phyloP scores from a whole-genome alignment of 805 yeast genomes.

The Blastobotrys peoriensis region DNA sequence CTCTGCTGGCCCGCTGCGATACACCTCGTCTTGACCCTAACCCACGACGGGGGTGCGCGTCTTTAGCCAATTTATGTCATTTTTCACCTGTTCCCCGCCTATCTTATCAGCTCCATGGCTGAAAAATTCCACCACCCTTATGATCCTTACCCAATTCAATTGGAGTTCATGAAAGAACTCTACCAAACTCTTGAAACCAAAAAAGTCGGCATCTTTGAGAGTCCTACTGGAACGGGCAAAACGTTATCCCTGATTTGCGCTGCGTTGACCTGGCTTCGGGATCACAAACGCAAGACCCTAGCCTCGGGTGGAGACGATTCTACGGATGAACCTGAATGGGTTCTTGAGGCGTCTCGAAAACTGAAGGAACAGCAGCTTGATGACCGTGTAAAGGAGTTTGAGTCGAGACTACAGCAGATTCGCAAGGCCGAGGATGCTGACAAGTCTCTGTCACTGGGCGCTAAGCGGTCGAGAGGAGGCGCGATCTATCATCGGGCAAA shows the following conservation, averaged over 20 bases:
- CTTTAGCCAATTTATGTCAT: no score
- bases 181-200: constrained; percentile 50
- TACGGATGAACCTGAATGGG: constrained; percentile 61
- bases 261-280: constrained; percentile 74
- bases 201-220: constrained; percentile 78
- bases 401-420: constrained; percentile 15
- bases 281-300: constrained; percentile 34
- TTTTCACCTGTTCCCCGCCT: no score
- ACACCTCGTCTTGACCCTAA: no score
- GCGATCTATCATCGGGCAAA: constrained; percentile 5
- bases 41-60: no score
- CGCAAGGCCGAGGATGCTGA: constrained; percentile 15
- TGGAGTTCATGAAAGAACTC: constrained; percentile 68
- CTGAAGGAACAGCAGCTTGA: constrained; percentile 17
- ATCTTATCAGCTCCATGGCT: no score
- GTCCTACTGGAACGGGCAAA: constrained; percentile 90
- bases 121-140: constrained; percentile 64
- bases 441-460: constrained; percentile 6
- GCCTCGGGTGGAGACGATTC: constrained; percentile 11
- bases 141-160: constrained; percentile 72
- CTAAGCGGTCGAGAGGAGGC: constrained; percentile 11
- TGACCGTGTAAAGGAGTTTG: constrained; percentile 21
- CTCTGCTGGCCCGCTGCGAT: no score
- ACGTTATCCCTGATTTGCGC: constrained; percentile 83
- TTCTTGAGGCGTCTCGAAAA: constrained; percentile 36